A percentile compares a stretch with the other conserved stretches of the same genome.
phyloP scores from a whole-genome alignment of 192 early-diverging fungal species.

The Podila clonocystis region DNA sequence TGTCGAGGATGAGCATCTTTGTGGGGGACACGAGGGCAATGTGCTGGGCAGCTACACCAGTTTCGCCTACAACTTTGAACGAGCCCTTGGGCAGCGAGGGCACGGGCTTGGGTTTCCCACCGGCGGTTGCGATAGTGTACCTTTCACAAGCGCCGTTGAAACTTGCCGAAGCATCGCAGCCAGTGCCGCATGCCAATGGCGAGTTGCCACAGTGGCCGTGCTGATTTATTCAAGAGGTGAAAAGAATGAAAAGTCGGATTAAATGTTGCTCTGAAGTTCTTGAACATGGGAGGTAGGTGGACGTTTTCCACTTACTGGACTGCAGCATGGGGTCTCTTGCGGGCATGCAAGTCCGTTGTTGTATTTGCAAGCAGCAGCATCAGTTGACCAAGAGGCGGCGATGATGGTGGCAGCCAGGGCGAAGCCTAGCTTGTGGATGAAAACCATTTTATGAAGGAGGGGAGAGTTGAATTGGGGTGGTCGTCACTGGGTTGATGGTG shows the following conservation, averaged over 20 bases:
- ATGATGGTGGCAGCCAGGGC: slow-evolving; percentile 24
- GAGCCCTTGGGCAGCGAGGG: slow-evolving; percentile 35
- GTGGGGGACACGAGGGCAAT: slow-evolving; percentile 55
- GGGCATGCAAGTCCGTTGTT: slow-evolving; percentile 43
- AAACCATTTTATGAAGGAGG: slow-evolving; percentile 11
- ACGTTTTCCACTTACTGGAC: slow-evolving; percentile 23
- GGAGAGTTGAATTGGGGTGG: not conserved
- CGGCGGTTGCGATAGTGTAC: not conserved
- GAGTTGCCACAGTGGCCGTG: slow-evolving; percentile 50
- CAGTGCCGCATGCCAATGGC: slow-evolving; percentile 20
- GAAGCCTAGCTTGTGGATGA: slow-evolving; percentile 20
- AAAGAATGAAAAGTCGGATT: not conserved
- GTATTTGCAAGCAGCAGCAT: slow-evolving; percentile 35
- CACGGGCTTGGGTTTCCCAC: slow-evolving; percentile 3
- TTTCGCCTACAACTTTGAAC: slow-evolving; percentile 45
- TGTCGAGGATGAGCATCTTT: slow-evolving; percentile 62
- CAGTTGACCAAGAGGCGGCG: slow-evolving; percentile 11
- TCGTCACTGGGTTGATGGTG: not conserved
- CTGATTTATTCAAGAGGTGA: slow-evolving; percentile 6
- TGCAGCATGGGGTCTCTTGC: slow-evolving; percentile 34
- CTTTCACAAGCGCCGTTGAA: slow-evolving; percentile 32
- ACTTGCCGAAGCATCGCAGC: slow-evolving; percentile 26
- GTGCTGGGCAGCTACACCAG: slow-evolving; percentile 64
- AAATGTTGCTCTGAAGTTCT: not conserved
- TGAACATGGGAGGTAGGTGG: not conserved